Evolutionary conservation across 331 rosid species (phyloP).

Genomic region (Malus hybrid): DNA sequence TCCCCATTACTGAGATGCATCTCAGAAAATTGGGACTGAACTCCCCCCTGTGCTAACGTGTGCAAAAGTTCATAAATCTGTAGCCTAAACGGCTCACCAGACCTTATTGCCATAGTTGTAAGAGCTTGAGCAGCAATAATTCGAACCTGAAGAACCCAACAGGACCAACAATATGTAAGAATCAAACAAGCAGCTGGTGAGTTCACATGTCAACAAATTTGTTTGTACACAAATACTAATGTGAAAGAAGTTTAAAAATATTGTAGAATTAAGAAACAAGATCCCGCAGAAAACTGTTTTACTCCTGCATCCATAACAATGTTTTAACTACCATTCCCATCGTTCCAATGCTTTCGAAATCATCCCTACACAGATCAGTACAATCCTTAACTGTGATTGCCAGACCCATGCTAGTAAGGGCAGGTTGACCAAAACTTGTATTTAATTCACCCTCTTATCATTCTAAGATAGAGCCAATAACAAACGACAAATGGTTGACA

Average conservation of each 20-base stretch:
- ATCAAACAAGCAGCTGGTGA: background rate
- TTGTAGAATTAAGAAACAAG: no score
- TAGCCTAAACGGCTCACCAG: slow-evolving; percentile 99
- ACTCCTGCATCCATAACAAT: background rate
- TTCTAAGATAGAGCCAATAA: background rate
- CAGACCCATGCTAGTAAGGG: background rate
- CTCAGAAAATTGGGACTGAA: slow-evolving; percentile 92
- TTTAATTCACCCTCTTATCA: background rate
- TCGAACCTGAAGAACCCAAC: background rate
- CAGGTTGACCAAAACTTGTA: background rate
- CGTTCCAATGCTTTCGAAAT: background rate
- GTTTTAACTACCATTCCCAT: background rate
- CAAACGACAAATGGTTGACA: slow-evolving; percentile 10
- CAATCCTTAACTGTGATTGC: background rate
- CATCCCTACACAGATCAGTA: no score
- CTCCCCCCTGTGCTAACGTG: slow-evolving; percentile 92
- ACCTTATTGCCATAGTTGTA: slow-evolving; percentile 95
- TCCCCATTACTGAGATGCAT: slow-evolving; percentile 98
- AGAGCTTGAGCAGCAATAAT: slow-evolving; percentile 13
- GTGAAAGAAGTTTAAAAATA: no score
- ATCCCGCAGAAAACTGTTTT: background rate
- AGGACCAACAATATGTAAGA: background rate
- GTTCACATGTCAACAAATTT: no score
- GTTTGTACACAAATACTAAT: no score
- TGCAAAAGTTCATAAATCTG: slow-evolving; percentile 96